These are phyloP conservation scores for Orbilia ellipsospora DNA, from an alignment of 2,329 filamentous ascomycete species.

Conservation along the genomic window DNA sequence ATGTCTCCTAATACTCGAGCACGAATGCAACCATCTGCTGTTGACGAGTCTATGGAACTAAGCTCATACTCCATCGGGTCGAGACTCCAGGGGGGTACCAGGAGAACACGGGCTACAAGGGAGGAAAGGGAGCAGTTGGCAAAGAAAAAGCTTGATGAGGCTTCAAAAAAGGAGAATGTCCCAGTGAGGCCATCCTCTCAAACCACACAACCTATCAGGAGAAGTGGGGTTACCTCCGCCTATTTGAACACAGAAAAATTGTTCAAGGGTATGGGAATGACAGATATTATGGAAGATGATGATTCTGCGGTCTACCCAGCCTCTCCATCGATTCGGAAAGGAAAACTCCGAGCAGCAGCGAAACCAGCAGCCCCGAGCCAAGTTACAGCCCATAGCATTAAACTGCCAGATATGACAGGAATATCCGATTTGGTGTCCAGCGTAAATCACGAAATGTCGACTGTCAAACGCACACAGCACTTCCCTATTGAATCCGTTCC, in stretches of 20 bases:
- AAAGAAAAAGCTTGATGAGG: constrained; percentile 38
- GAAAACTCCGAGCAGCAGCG: constrained; percentile 29
- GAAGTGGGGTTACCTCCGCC: constrained; percentile 18
- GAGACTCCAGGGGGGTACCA: constrained; percentile 15
- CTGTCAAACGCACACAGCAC: constrained; percentile 48
- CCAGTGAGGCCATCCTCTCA: constrained; percentile 25
- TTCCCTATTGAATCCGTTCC: constrained; percentile 58
- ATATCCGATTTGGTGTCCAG: constrained; percentile 54
- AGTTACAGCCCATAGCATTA: constrained; percentile 41
- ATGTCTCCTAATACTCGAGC: constrained; percentile 44
- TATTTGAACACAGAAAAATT: constrained; percentile 49
- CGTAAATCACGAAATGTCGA: constrained; percentile 38
- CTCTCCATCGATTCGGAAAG: constrained; percentile 30
- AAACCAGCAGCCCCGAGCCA: constrained; percentile 42
- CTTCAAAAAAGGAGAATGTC: constrained; percentile 33
- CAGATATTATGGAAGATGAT: constrained; percentile 23
- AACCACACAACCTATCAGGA: constrained; percentile 2
- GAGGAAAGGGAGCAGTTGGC: constrained; percentile 33
- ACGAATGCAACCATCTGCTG: constrained; percentile 40
- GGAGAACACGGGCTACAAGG: constrained; percentile 4
- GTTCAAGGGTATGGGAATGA: constrained; percentile 47
- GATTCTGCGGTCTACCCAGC: constrained; percentile 43
- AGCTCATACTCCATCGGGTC: constrained; percentile 34
- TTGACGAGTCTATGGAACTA: constrained; percentile 50
- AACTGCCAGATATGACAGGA: constrained; percentile 53